Conservation (phyloP, 2,329 filamentous ascomycete species). For the Xylariaceae sp. region DNA sequence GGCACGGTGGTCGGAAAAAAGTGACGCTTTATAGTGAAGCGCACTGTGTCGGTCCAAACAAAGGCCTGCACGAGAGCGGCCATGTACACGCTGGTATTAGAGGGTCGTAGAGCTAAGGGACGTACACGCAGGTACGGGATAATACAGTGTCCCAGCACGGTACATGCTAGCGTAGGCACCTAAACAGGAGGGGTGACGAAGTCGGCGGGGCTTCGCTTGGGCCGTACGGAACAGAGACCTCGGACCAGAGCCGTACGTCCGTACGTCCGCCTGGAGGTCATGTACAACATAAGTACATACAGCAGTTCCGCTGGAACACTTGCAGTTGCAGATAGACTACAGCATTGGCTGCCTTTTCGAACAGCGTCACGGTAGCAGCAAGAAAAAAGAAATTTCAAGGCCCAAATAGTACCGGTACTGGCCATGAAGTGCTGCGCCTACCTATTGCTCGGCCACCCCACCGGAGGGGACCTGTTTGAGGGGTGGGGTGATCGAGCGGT, state of each 20-base stretch:
- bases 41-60: conserved; percentile 10
- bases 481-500: no score
- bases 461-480: no score
- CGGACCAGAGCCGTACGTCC: no score
- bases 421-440: no score
- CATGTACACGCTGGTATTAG: background rate
- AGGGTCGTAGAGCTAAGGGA: background rate
- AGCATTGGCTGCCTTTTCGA: background rate
- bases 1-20: conserved; percentile 25
- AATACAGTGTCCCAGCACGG: background rate
- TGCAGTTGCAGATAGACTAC: background rate
- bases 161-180: background rate
- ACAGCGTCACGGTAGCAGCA: background rate
- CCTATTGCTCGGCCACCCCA: no score
- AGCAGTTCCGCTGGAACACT: background rate
- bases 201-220: conserved; percentile 12
- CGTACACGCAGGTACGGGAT: background rate
- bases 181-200: conserved; percentile 12
- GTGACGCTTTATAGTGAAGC: conserved; percentile 7
- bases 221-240: no score
- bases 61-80: background rate
- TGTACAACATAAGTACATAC: background rate
- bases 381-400: background rate
- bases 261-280: background rate
- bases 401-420: no score